Conservation (phyloP, 2,329 filamentous ascomycete species). For the Didymella keratinophila region DNA sequence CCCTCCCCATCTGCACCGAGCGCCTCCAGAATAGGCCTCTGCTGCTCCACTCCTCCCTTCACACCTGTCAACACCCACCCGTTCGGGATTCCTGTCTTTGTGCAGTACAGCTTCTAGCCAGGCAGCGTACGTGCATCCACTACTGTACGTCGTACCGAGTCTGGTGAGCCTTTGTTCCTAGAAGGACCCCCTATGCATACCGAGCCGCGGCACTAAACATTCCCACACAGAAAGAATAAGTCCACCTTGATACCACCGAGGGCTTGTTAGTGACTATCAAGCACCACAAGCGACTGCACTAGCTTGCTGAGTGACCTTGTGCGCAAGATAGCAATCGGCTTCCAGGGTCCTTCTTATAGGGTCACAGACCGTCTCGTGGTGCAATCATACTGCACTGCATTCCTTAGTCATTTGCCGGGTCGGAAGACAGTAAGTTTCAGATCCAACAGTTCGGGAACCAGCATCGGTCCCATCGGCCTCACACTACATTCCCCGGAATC, state of each 20-base stretch:
- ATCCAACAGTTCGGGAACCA: constrained; percentile 47
- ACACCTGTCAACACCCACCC: constrained; percentile 31
- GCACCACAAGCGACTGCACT: constrained; percentile 38
- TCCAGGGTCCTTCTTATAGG: constrained; percentile 43
- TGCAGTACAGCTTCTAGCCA: constrained; percentile 25
- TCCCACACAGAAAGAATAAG: constrained; percentile 44
- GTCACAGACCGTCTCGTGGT: constrained; percentile 51
- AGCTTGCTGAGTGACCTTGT: constrained; percentile 50
- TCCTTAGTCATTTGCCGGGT: constrained; percentile 47
- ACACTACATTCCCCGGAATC: constrained; percentile 46
- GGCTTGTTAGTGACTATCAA: constrained; percentile 44
- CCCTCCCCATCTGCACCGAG: constrained; percentile 25
- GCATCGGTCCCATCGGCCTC: constrained; percentile 43
- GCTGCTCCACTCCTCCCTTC: constrained; percentile 30
- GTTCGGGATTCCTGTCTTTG: constrained; percentile 30
- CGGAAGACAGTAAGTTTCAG: constrained; percentile 50
- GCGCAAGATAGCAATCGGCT: constrained; percentile 44
- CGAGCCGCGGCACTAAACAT: constrained; percentile 39
- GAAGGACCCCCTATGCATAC: constrained; percentile 26
- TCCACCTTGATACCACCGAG: constrained; percentile 31
- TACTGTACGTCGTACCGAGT: constrained; percentile 25
- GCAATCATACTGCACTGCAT: constrained; percentile 48
- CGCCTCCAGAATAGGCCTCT: constrained; percentile 32
- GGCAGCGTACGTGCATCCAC: constrained; percentile 28
- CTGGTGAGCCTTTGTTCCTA: constrained; percentile 37